Conservation (phyloP, 805 yeast species). For the Pichia manshurica region DNA sequence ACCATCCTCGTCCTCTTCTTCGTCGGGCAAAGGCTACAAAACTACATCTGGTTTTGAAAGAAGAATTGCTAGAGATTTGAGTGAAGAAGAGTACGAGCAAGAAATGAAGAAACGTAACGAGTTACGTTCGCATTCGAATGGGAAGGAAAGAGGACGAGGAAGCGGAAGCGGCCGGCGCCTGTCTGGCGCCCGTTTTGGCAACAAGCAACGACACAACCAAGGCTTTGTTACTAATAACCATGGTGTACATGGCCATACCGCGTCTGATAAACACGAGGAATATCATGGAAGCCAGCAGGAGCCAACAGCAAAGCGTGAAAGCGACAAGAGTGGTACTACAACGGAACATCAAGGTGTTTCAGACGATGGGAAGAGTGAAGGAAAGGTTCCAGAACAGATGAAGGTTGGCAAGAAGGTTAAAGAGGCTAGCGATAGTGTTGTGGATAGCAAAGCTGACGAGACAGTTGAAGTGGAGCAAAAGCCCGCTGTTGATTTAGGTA, state of each 20-base stretch:
- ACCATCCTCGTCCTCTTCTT: neutral
- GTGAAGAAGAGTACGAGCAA: slow-evolving; percentile 9
- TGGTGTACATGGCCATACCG: no score
- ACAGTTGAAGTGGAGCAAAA: no score
- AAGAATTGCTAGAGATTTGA: slow-evolving; percentile 12
- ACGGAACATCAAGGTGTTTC: neutral
- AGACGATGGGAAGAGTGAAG: neutral
- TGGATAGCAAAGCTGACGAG: neutral
- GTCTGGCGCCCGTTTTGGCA: no score
- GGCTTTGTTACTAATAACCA: no score
- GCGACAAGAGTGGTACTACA: neutral
- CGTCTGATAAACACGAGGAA: no score
- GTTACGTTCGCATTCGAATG: neutral
- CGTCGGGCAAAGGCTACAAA: neutral
- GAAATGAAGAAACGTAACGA: slow-evolving; percentile 5
- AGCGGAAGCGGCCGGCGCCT: no score
- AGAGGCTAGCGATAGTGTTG: neutral
- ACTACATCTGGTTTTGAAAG: slow-evolving; percentile 6
- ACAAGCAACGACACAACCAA: no score
- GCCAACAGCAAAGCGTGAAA: neutral
- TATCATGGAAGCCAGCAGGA: no score
- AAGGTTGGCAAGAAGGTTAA: neutral
- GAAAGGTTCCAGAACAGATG: neutral
- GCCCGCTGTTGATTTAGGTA: no score
- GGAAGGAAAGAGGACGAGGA: neutral